Evolutionary conservation across 768 basidiomycete species (phyloP).

Genomic region (Phylloporus sp.): DNA sequence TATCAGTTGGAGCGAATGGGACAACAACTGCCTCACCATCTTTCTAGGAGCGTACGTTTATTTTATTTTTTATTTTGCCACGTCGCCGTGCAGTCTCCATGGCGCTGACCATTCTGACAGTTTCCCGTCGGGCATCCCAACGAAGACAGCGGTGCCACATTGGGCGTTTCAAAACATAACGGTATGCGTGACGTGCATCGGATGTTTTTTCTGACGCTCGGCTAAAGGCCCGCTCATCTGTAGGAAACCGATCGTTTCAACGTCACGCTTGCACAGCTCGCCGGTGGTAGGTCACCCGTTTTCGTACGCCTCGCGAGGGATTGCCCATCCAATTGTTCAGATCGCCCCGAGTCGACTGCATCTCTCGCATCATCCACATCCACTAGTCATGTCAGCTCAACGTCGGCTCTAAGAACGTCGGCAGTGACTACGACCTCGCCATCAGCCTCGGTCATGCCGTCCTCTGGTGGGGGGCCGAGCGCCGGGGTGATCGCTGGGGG

Average conservation of each 20-base stretch:
- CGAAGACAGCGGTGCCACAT: slow-evolving; percentile 45
- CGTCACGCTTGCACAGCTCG: slow-evolving; percentile 32
- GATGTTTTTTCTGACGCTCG: neutral
- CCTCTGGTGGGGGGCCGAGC: slow-evolving; percentile 20
- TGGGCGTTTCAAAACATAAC: slow-evolving; percentile 61
- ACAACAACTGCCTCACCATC: slow-evolving; percentile 40
- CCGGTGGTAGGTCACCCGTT: slow-evolving; percentile 19
- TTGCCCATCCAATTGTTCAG: slow-evolving; percentile 18
- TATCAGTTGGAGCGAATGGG: slow-evolving; percentile 51
- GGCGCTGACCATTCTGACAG: slow-evolving; percentile 24
- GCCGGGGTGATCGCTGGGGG: slow-evolving; percentile 57
- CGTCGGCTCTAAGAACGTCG: too few species aligned
- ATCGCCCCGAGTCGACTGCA: slow-evolving; percentile 42
- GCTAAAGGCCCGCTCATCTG: neutral
- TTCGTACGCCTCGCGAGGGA: neutral
- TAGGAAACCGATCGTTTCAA: slow-evolving; percentile 38
- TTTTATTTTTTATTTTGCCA: too few species aligned
- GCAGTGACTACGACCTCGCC: too few species aligned
- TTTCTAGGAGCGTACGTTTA: slow-evolving; percentile 27
- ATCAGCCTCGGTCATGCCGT: neutral
- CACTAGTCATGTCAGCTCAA: too few species aligned
- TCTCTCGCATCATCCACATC: too few species aligned
- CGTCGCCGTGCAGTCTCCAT: neutral
- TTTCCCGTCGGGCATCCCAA: slow-evolving; percentile 44
- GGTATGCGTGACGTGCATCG: slow-evolving; percentile 26